Base-by-base conservation (phyloP, 495 filamentous ascomycete species). In the Penicillium maclennaniae region DNA sequence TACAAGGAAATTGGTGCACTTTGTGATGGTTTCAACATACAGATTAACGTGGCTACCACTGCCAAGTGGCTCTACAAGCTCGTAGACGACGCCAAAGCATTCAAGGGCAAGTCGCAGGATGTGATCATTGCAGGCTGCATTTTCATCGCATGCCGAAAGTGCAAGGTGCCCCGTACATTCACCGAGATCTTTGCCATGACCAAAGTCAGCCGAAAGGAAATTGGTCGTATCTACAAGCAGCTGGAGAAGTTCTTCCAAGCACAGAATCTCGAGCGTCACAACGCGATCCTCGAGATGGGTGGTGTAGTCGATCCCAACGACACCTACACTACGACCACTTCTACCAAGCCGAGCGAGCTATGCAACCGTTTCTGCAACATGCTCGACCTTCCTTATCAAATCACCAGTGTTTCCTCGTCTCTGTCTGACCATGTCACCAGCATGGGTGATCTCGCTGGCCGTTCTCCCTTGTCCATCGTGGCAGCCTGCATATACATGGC, bases 401-500 rank as follows among this genome's bases (percentile, higher is more conserved):
- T 88, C 61, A 84, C 82, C 56, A 86, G 83, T 52, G 77, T 92
- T 21, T 87, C 91, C 0, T 79, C 83, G 49, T 77, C 83, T 31
- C 78, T 96, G 25, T 90, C 91, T 14, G 80, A 87, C 51, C 81
- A 82, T 53, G 87, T 91, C 45, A 83, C 83, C 1, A 79, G 79
- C 16, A 80, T 85, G 47, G 88, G 87, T 39, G 83, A 88, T 25
- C 79, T 97, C 39, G 92, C 92, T 27, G 93, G 93, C 51, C 89
- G 93, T 47, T 97, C 93, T 38, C 93, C 93, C 7, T 81, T 97
- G 34, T 97, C 93, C 7, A 87, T 92, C 43, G 93, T 93, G 4
- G 92, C 91, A 16, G 91, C 92, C 38, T 95, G 89, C 67, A 97
- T 98, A 68, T 97, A 93, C 76, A 92, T 96, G 83, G 85, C 89